phyloP scores from a whole-genome alignment of 441 rosid species.

The Corymbia calophylla region DNA sequence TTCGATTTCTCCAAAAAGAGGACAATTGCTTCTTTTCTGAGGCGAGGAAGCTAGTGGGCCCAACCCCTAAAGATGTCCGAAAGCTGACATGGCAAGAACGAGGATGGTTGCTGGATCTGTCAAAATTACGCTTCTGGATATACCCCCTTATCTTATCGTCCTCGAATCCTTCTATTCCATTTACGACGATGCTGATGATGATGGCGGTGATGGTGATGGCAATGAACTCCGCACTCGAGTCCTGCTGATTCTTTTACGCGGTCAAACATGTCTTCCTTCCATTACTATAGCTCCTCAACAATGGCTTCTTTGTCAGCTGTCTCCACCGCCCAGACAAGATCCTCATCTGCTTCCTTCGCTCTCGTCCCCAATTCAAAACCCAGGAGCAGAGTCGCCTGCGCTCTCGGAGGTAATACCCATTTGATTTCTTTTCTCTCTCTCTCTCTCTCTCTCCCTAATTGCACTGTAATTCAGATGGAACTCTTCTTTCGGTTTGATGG shows the following conservation, averaged over 20 bases:
- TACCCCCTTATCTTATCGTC: conserved; percentile 9
- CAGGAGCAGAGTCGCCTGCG: conserved; percentile 31
- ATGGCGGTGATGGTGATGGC: not conserved
- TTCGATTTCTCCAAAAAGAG: not conserved
- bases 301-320: conserved; percentile 34
- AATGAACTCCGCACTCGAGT: not conserved
- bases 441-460: not conserved
- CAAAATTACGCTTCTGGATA: not conserved
- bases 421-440: not conserved
- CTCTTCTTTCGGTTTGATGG: not conserved
- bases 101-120: not conserved
- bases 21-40: not conserved
- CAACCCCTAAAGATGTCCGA: not conserved
- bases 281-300: conserved; percentile 15
- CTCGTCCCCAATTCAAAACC: conserved; percentile 21
- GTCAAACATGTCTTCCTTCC: conserved; percentile 37
- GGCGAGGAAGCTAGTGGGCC: not conserved
- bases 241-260: not conserved
- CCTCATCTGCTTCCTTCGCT: not conserved
- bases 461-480: not conserved
- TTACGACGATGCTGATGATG: not conserved
- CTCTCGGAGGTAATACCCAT: conserved; percentile 40
- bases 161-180: not conserved
- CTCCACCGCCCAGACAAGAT: conserved; percentile 20
- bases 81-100: not conserved